Conservation (phyloP, 75 land plant genomes). For the Selaginella moellendorffii region DNA sequence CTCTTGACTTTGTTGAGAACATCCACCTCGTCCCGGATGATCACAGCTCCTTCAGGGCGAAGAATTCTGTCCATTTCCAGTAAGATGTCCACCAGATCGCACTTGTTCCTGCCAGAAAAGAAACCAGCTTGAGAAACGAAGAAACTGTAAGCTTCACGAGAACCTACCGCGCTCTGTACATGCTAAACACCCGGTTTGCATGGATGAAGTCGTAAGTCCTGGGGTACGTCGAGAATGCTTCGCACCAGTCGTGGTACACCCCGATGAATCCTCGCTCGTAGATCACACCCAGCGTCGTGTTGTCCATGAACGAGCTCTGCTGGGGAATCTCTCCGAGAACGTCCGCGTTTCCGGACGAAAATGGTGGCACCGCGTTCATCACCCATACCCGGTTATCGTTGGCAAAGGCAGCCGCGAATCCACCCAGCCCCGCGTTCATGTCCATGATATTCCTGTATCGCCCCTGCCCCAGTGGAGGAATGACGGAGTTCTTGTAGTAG, state of each 20-base stretch:
- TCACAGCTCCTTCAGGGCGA: constrained; percentile 67
- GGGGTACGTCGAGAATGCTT: constrained; percentile 49
- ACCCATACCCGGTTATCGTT: constrained; percentile 54
- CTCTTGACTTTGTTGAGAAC: constrained; percentile 36
- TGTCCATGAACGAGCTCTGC: not conserved
- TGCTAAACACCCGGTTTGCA: constrained; percentile 39
- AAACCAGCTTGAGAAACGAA: too few species aligned
- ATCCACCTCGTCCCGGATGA: constrained; percentile 52
- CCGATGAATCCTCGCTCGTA: constrained; percentile 86
- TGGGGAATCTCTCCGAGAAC: not conserved
- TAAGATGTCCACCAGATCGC: constrained; percentile 65
- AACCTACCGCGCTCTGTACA: constrained; percentile 41
- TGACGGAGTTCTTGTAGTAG: constrained; percentile 44
- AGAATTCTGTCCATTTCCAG: constrained; percentile 92
- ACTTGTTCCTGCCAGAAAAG: constrained; percentile 47
- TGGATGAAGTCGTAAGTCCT: constrained; percentile 47
- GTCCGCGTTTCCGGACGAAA: constrained; percentile 37
- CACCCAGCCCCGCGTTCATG: constrained; percentile 93
- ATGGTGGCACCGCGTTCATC: constrained; percentile 76
- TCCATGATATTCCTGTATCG: too few species aligned
- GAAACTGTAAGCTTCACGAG: too few species aligned
- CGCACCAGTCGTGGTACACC: constrained; percentile 93
- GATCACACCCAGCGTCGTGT: constrained; percentile 55
- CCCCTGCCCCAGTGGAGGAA: constrained; percentile 42
- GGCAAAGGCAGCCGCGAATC: constrained; percentile 73